phyloP scores from a whole-genome alignment of 768 basidiomycete genomes.

The Neoboletus subvelutipes region DNA sequence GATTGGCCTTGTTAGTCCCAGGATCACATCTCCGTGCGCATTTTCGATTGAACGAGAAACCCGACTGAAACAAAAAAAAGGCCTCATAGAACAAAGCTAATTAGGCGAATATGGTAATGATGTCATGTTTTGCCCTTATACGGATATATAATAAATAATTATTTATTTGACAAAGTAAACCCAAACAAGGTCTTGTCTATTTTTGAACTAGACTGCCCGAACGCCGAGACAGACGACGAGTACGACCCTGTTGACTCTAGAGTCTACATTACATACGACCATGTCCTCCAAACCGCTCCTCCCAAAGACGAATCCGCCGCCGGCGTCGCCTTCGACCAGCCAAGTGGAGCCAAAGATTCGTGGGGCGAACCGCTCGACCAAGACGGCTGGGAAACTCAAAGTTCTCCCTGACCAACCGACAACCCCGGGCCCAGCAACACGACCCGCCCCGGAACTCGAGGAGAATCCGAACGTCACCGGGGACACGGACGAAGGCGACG shows the following conservation, averaged over 20 bases:
- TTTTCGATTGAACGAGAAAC: no score
- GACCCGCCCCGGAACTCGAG: constrained; percentile 27
- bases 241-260: background rate
- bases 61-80: background rate
- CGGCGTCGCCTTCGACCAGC: constrained; percentile 5
- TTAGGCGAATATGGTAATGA: constrained; percentile 4
- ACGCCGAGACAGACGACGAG: constrained; percentile 19
- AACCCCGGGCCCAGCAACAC: constrained; percentile 35
- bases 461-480: constrained; percentile 51
- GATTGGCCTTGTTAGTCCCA: background rate
- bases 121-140: constrained; percentile 9
- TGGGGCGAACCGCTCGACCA: constrained; percentile 77
- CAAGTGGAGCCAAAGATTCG: constrained; percentile 53
- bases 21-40: no score
- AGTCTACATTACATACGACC: background rate
- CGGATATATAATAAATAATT: background rate
- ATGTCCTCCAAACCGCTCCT: constrained; percentile 33
- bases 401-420: constrained; percentile 86
- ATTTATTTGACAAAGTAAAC: background rate
- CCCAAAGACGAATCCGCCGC: constrained; percentile 29
- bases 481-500: constrained; percentile 73
- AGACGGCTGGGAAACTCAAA: constrained; percentile 83
- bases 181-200: background rate
- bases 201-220: constrained; percentile 14
- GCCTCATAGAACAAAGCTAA: background rate